These are phyloP conservation scores for Anacardium occidentale DNA, from an alignment of 345 rosid genomes.

Conservation along the genomic window DNA sequence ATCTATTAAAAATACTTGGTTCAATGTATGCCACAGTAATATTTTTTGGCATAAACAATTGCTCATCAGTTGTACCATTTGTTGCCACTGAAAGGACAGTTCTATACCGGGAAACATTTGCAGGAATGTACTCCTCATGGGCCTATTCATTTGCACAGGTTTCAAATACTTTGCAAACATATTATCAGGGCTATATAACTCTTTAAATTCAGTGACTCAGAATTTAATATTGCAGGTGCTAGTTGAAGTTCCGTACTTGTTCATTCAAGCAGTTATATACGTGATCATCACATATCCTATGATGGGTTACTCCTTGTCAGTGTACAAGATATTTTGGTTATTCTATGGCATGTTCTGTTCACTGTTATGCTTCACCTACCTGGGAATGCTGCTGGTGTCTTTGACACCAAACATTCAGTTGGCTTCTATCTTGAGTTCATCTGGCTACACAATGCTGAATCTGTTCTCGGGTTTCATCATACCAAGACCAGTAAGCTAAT, in stretches of 20 bases:
- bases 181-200: too few relatives aligned
- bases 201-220: neutral
- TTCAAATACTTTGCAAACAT: neutral
- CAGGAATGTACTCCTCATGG: slow-evolving; percentile 26
- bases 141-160: slow-evolving; percentile 32
- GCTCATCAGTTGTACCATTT: slow-evolving; percentile 23
- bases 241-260: slow-evolving; percentile 27
- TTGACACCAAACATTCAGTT: slow-evolving; percentile 33
- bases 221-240: slow-evolving; percentile 11
- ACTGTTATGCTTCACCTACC: slow-evolving; percentile 30
- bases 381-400: slow-evolving; percentile 37
- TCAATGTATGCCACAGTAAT: slow-evolving; percentile 16
- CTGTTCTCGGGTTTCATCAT: slow-evolving; percentile 35
- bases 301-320: slow-evolving; percentile 34
- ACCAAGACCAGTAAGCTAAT: slow-evolving; percentile 29
- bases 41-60: slow-evolving; percentile 23
- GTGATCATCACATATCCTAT: slow-evolving; percentile 32
- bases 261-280: slow-evolving; percentile 24
- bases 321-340: slow-evolving; percentile 33
- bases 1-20: slow-evolving; percentile 21
- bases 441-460: slow-evolving; percentile 28
- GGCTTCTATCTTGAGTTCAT: slow-evolving; percentile 32
- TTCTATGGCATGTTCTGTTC: slow-evolving; percentile 25
- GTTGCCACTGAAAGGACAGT: slow-evolving; percentile 25
- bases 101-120: slow-evolving; percentile 23